Evolutionary conservation across 257 asterid species (phyloP).

Genomic region (Solanum pennellii): DNA sequence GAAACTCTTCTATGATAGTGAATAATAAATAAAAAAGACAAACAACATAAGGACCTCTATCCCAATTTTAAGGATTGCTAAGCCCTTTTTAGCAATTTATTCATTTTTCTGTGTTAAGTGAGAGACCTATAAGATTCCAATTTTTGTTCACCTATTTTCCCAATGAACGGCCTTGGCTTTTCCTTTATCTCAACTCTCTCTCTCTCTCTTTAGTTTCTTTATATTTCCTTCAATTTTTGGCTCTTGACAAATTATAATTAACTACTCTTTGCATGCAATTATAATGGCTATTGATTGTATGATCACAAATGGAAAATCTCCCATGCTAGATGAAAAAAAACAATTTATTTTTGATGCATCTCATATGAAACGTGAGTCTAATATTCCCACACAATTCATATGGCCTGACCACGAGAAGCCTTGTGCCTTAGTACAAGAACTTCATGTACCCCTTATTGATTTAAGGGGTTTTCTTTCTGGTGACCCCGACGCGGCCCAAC

Average conservation of each 20-base stretch:
- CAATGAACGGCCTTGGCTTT: conserved; percentile 35
- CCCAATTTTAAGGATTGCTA: neutral
- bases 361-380: conserved; percentile 19
- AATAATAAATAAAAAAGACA: conserved; percentile 3
- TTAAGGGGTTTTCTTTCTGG: conserved; percentile 64
- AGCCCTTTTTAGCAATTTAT: conserved; percentile 2
- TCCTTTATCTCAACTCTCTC: conserved; percentile 22
- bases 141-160: conserved; percentile 21
- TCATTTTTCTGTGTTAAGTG: conserved; percentile 5
- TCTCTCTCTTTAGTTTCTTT: neutral
- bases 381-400: conserved; percentile 58
- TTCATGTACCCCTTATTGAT: conserved; percentile 58
- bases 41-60: conserved; percentile 15
- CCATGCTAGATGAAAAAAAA: conserved; percentile 4
- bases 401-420: conserved; percentile 95
- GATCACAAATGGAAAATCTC: conserved; percentile 14
- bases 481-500: conserved; percentile 23
- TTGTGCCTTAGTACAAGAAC: conserved; percentile 18
- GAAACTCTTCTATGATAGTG: neutral
- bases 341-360: conserved; percentile 43
- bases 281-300: conserved; percentile 47
- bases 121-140: conserved; percentile 33
- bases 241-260: neutral
- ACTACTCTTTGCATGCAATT: conserved; percentile 26
- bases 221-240: neutral